Evolutionary conservation across 257 asterid genomes (phyloP).

Genomic region (Solanum boliviense): DNA sequence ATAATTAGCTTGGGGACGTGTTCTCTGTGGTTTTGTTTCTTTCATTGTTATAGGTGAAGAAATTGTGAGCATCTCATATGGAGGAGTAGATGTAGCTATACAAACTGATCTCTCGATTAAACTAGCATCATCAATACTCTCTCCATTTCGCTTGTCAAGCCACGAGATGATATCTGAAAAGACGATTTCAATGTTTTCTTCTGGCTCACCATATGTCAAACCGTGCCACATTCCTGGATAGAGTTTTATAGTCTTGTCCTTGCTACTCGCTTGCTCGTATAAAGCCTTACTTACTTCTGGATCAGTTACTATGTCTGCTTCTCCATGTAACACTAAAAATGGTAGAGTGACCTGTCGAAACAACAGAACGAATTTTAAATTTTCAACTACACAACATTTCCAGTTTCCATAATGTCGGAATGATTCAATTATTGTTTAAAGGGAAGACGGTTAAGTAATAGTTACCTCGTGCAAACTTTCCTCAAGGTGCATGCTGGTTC

Average conservation of each 20-base stretch:
- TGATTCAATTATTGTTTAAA: background rate
- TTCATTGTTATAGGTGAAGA: slow-evolving; percentile 11
- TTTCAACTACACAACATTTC: too few species aligned
- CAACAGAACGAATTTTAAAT: background rate
- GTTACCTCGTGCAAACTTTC: slow-evolving; percentile 68
- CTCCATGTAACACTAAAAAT: slow-evolving; percentile 81
- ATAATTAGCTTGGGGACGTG: slow-evolving; percentile 22
- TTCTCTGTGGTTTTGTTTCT: slow-evolving; percentile 3
- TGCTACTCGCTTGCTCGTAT: slow-evolving; percentile 54
- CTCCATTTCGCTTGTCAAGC: slow-evolving; percentile 48
- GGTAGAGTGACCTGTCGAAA: slow-evolving; percentile 66
- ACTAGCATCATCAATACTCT: background rate
- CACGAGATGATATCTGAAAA: slow-evolving; percentile 69
- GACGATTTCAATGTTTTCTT: slow-evolving; percentile 41
- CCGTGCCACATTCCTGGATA: slow-evolving; percentile 84
- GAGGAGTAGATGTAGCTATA: background rate
- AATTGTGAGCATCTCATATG: background rate
- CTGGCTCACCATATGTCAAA: slow-evolving; percentile 40
- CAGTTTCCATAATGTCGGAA: background rate
- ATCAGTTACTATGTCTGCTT: slow-evolving; percentile 82
- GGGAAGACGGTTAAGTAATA: background rate
- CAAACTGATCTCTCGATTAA: background rate
- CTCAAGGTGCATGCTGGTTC: slow-evolving; percentile 93
- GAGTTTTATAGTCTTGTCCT: slow-evolving; percentile 74
- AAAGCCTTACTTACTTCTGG: slow-evolving; percentile 78